Evolutionary conservation across 108 stramenopile genomes (phyloP), one percentile per base, ranked within the genome.

Genomic region (Conticribra guillardii): DNA sequence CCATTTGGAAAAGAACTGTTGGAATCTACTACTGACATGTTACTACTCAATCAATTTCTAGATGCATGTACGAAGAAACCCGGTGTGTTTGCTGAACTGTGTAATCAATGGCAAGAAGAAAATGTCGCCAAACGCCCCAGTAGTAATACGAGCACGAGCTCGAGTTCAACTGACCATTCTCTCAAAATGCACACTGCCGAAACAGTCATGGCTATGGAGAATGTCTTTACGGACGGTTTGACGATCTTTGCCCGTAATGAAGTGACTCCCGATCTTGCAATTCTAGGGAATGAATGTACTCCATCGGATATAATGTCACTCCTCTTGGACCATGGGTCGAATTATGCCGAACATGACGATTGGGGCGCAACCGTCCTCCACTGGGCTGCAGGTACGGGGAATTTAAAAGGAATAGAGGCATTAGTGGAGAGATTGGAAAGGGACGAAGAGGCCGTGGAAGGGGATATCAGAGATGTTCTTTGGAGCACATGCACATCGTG

Each of bases 341-440:
- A 80, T 50, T 57, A 65, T 15, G 60, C 67, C 2, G 79, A 80
- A 48, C 29, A 60, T 29, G 79, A 80, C 54, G 24, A 54, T 46
- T 57, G 56, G 49, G 79, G 79, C 2, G 30, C 33, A 11, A 46
- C 64, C 15, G 48, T 61, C 2, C 46, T 80, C 27, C 69, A 71
- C 32, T 80, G 79, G 79, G 60, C 73, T 29, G 69, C 69, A 9
- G 79, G 72, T 14, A 48, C 53, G 23, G 72, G 72, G 4, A 73
- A 80, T 54, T 18, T 74, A 2, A 5, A 11, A 18, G 79, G 46
- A 16, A 60, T 69, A 23, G 49, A 74, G 61, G 15, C 50, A 1
- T 44, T 80, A 57, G 19, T 65, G 4, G 34, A 60, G 30, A 50
- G 30, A 24, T 19, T 72, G 9, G 29, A 50, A 21, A 18, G 50